Evolutionary conservation across 106 monocot species (phyloP), one percentile per base, ranked within the genome.

Genomic region (Apostasia shenzhenica): DNA sequence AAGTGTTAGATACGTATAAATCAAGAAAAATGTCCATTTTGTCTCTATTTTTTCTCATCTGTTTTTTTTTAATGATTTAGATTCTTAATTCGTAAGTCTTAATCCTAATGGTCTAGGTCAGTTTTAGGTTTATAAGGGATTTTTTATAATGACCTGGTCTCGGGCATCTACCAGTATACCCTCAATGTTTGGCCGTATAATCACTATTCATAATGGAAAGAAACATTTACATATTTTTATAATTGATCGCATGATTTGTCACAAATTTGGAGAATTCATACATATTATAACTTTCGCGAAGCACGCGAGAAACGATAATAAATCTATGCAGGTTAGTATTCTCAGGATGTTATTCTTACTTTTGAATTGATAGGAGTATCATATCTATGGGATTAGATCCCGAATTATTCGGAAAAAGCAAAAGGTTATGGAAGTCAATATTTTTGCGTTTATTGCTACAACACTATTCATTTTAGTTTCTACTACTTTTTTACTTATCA

Each of bases 181-280:
- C 59, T 3, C 13, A 39, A 60, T 60, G n/a, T 14, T 60, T 60
- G 2, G 59, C n/a, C 37, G 6, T 60, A 60, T 44, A 71, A 71
- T 59, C 60, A 5, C 58, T 55, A 71, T 59, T 71, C 71, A 71
- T 71, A 71, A 48, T 71, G 71, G 71, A 59, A 71, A 60, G 48
- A 45, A 44, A 63, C 41, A 63, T 43, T 63, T 63, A 42, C 63
- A 10, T 63, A 63, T 63, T 63, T 45, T 8, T 63, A 60, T 71
- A 59, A 49, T 58, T 47, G 47, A 71, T 71, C 71, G 10, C 47
- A 71, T 71, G 71, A 26, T 60, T 38, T 45, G 48, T 59, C 58
- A 69, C 43, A 63, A 63, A 63, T 63, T 63, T 1, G 11, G 44
- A 63, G 63, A 63, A 61, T 61, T 61, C 40, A 10, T n/a, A 14